Conservation (phyloP, 2,329 filamentous ascomycete species). For the Zasmidium citrigriseum region DNA sequence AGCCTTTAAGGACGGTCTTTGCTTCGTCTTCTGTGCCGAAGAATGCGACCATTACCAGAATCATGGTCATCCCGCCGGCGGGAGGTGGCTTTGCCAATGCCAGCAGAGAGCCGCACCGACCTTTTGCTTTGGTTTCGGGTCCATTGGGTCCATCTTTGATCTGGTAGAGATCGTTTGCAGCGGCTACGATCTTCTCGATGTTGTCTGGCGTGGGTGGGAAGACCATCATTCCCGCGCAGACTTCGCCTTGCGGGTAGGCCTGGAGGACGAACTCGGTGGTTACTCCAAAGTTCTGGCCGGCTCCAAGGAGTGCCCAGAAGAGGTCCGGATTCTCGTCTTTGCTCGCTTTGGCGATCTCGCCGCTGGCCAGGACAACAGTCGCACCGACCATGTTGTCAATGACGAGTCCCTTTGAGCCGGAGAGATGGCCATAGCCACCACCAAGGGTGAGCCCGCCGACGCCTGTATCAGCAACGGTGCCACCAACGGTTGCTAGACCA, state of each 20-base stretch:
- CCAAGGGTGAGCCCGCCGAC: constrained; percentile 60
- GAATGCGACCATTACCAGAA: constrained; percentile 22
- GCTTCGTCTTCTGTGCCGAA: constrained; percentile 24
- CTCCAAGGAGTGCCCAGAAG: constrained; percentile 52
- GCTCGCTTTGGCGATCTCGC: constrained; percentile 41
- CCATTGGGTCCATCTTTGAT: constrained; percentile 16
- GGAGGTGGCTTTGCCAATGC: constrained; percentile 27
- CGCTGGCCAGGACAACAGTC: constrained; percentile 45
- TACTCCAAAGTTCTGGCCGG: constrained; percentile 49
- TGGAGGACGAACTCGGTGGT: constrained; percentile 48
- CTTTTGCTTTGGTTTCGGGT: constrained; percentile 19
- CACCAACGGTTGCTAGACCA: constrained; percentile 60
- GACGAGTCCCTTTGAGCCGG: constrained; percentile 55
- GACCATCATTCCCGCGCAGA: constrained; percentile 40
- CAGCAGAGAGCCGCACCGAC: constrained; percentile 19
- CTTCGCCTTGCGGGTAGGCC: constrained; percentile 33
- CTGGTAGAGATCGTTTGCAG: constrained; percentile 26
- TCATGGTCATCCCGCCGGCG: constrained; percentile 24
- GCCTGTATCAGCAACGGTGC: constrained; percentile 64
- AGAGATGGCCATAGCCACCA: constrained; percentile 45
- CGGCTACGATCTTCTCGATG: constrained; percentile 20
- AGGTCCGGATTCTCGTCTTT: constrained; percentile 48
- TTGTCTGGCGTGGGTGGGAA: constrained; percentile 31
- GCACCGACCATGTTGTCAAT: constrained; percentile 51
- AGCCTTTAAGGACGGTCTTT: constrained; percentile 21